Conservation (phyloP, 176 grass and related monocot species). For the Otatea glauca region DNA sequence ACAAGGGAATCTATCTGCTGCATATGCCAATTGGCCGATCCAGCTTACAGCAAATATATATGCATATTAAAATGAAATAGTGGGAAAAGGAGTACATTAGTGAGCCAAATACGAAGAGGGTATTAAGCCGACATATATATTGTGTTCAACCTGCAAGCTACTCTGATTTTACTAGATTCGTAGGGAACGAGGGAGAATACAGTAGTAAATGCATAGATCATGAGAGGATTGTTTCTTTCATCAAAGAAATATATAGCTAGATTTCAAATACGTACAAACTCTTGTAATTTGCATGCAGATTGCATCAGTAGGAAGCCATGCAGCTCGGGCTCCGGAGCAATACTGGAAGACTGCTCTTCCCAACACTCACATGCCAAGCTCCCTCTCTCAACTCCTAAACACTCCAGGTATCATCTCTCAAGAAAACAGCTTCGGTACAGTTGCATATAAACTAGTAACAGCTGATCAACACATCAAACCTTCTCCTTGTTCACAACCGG, state of each 20-base stretch:
- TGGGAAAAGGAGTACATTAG: background rate
- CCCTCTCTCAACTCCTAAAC: conserved; percentile 55
- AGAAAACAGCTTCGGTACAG: background rate
- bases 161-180: background rate
- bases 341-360: conserved; percentile 71
- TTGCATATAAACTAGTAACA: too few species aligned
- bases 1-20: background rate
- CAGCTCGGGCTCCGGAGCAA: conserved; percentile 50
- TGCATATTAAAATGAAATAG: background rate
- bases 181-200: background rate
- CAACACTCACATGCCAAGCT: conserved; percentile 61
- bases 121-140: background rate
- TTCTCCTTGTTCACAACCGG: conserved; percentile 42
- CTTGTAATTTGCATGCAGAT: conserved; percentile 37
- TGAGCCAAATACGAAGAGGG: background rate
- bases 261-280: background rate
- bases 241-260: background rate
- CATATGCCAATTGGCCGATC: background rate
- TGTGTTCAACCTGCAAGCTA: background rate
- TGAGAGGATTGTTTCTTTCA: background rate
- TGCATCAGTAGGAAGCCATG: conserved; percentile 58
- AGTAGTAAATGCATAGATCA: background rate
- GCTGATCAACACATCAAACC: background rate
- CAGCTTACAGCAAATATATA: background rate
- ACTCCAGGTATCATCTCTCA: conserved; percentile 31